phyloP scores from a whole-genome alignment of 768 basidiomycete species.

The Serendipita sp. region DNA sequence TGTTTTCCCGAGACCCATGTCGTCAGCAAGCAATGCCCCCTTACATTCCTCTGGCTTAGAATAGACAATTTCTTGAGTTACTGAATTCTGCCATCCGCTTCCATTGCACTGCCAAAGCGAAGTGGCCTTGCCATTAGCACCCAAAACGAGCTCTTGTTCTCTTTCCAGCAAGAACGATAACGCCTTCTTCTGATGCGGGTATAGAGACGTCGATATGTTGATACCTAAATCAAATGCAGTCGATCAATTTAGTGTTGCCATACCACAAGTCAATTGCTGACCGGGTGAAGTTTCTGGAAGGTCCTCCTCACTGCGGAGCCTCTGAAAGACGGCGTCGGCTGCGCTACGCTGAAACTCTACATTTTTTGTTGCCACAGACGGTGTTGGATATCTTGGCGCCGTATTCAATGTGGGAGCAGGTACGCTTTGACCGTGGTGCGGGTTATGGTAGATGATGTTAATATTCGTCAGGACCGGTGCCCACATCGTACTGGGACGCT shows the following conservation, averaged over 20 bases:
- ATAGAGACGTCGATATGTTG: slow-evolving; percentile 63
- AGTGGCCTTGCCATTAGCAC: slow-evolving; percentile 42
- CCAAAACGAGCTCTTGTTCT: slow-evolving; percentile 39
- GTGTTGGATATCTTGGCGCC: slow-evolving; percentile 38
- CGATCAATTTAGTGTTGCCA: not conserved
- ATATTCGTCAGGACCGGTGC: slow-evolving; percentile 37
- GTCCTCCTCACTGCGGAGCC: slow-evolving; percentile 72
- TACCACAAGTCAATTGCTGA: slow-evolving; percentile 26
- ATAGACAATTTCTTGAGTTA: slow-evolving; percentile 63
- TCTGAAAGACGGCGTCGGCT: slow-evolving; percentile 87
- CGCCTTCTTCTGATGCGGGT: slow-evolving; percentile 97
- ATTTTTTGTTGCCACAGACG: slow-evolving; percentile 47
- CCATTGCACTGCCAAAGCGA: slow-evolving; percentile 49
- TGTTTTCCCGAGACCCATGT: slow-evolving; percentile 39
- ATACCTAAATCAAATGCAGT: slow-evolving; percentile 15
- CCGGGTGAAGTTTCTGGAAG: slow-evolving; percentile 71
- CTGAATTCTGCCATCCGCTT: slow-evolving; percentile 55
- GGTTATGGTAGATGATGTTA: slow-evolving; percentile 67
- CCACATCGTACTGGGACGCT: slow-evolving; percentile 38
- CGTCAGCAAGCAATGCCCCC: slow-evolving; percentile 89
- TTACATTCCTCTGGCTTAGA: slow-evolving; percentile 56
- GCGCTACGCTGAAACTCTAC: slow-evolving; percentile 86
- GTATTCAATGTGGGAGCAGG: not conserved
- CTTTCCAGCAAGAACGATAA: slow-evolving; percentile 88
- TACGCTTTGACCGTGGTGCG: slow-evolving; percentile 36